Evolutionary conservation across 2,329 filamentous ascomycete genomes (phyloP).

Genomic region (Clonostachys rhizophaga): DNA sequence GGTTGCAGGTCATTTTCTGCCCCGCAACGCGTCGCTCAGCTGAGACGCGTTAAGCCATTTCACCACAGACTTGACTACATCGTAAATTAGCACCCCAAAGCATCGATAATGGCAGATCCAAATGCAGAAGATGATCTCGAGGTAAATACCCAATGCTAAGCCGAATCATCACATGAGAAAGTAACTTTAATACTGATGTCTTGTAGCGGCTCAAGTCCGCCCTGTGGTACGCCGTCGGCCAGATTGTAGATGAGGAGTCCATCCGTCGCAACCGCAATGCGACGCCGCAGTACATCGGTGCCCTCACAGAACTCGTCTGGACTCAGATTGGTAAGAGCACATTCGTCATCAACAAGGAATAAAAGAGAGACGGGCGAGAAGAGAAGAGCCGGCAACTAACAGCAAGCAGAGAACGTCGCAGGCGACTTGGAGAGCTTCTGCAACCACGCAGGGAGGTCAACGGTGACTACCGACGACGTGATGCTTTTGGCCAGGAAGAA

Average conservation of each 20-base stretch:
- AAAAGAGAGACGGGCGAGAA: too few species aligned
- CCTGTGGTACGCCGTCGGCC: slow-evolving; percentile 78
- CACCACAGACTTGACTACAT: neutral
- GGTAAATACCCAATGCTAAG: slow-evolving; percentile 9
- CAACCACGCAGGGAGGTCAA: slow-evolving; percentile 76
- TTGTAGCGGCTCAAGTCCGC: slow-evolving; percentile 74
- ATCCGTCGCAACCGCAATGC: slow-evolving; percentile 63
- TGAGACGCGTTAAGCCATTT: neutral
- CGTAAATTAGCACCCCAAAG: neutral
- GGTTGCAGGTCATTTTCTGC: too few species aligned
- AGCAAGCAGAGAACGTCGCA: slow-evolving; percentile 45
- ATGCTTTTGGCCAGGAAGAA: slow-evolving; percentile 83
- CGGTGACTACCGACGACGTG: slow-evolving; percentile 81
- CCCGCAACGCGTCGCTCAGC: neutral
- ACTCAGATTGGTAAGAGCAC: slow-evolving; percentile 65
- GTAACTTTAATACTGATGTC: slow-evolving; percentile 39
- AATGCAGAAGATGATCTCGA: slow-evolving; percentile 26
- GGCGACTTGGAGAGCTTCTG: slow-evolving; percentile 52
- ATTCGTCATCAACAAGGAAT: neutral
- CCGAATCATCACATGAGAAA: too few species aligned
- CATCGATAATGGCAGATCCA: slow-evolving; percentile 22
- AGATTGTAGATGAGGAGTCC: slow-evolving; percentile 84
- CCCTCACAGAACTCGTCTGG: slow-evolving; percentile 83
- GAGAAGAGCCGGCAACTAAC: neutral
- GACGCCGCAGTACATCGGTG: slow-evolving; percentile 86